These are phyloP conservation scores for Geranomyces variabilis DNA, from an alignment of 192 early-diverging fungal genomes.

Conservation along the genomic window DNA sequence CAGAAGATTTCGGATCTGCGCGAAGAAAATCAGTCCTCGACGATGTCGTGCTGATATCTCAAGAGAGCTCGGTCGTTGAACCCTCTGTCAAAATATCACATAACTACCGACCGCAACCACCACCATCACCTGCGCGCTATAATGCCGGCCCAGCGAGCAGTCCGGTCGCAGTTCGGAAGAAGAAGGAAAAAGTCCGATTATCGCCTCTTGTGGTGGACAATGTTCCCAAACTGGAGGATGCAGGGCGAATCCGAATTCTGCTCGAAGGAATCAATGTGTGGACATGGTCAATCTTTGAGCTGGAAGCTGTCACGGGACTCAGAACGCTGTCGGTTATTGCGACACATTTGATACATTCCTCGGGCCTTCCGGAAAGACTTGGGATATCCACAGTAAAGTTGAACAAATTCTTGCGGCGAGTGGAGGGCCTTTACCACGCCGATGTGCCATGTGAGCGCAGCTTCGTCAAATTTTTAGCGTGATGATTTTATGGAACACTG, in stretches of 20 bases:
- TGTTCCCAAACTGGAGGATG: slow-evolving; percentile 1
- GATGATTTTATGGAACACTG: too few species aligned
- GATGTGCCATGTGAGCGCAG: slow-evolving; percentile 51
- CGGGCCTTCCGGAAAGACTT: slow-evolving; percentile 41
- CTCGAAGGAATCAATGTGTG: slow-evolving; percentile 37
- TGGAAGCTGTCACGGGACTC: slow-evolving; percentile 22
- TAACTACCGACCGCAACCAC: background rate
- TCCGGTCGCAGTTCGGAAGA: background rate
- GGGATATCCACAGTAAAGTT: slow-evolving; percentile 43
- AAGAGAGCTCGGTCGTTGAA: too few species aligned
- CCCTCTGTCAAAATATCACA: background rate
- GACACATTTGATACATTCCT: slow-evolving; percentile 40
- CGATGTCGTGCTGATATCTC: too few species aligned
- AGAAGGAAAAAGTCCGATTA: background rate
- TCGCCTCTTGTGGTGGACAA: background rate
- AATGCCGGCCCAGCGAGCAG: background rate
- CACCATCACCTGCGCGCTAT: background rate
- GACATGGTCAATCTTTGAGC: slow-evolving; percentile 55
- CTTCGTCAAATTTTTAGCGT: too few species aligned
- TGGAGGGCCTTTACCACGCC: slow-evolving; percentile 49
- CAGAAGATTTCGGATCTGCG: too few species aligned
- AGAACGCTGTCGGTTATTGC: slow-evolving; percentile 40
- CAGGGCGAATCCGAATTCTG: background rate
- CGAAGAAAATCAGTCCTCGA: too few species aligned
- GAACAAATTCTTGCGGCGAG: slow-evolving; percentile 38